Percentiles rank a stretch among this genome's conserved stretches.
These are phyloP conservation scores for Westerdykella ornata DNA, from an alignment of 2,329 filamentous ascomycete genomes.

Conservation along the genomic window DNA sequence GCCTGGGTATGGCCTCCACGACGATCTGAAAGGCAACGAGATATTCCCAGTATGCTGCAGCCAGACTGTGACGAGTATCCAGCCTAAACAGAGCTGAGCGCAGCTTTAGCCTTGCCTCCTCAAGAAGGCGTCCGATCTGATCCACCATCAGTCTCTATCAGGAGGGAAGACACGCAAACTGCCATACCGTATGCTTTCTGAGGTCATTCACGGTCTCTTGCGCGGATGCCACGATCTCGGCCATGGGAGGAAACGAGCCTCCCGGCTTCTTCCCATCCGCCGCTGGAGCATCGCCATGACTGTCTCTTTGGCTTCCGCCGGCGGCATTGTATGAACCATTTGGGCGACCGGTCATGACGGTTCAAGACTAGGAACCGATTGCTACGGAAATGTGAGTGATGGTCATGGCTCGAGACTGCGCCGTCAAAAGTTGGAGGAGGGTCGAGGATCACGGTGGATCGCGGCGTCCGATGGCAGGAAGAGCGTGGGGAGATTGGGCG, in stretches of 20 bases:
- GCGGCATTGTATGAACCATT: conserved; percentile 19
- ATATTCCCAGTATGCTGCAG: conserved; percentile 76
- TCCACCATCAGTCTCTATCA: conserved; percentile 11
- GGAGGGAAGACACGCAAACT: neutral
- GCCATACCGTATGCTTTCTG: conserved; percentile 24
- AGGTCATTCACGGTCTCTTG: conserved; percentile 30
- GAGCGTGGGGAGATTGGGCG: too few species aligned
- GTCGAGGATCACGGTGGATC: too few species aligned
- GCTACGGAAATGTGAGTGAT: too few species aligned
- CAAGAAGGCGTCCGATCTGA: conserved; percentile 39
- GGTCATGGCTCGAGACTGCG: too few species aligned
- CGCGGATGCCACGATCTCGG: conserved; percentile 40
- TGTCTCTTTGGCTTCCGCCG: conserved; percentile 20
- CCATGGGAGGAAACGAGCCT: conserved; percentile 35
- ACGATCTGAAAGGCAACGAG: conserved; percentile 74
- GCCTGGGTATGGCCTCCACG: conserved; percentile 66
- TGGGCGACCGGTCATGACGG: conserved; percentile 29
- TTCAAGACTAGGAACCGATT: neutral
- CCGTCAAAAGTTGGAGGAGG: too few species aligned
- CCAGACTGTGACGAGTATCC: conserved; percentile 47
- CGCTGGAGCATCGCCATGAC: conserved; percentile 15
- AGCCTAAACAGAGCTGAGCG: conserved; percentile 50
- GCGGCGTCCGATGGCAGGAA: too few species aligned
- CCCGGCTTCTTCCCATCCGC: conserved; percentile 15
- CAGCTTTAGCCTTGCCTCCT: conserved; percentile 38